Evolutionary conservation across 345 rosid species (phyloP), one percentile per base, ranked within the genome.

Genomic region (Gossypium herbaceum): DNA sequence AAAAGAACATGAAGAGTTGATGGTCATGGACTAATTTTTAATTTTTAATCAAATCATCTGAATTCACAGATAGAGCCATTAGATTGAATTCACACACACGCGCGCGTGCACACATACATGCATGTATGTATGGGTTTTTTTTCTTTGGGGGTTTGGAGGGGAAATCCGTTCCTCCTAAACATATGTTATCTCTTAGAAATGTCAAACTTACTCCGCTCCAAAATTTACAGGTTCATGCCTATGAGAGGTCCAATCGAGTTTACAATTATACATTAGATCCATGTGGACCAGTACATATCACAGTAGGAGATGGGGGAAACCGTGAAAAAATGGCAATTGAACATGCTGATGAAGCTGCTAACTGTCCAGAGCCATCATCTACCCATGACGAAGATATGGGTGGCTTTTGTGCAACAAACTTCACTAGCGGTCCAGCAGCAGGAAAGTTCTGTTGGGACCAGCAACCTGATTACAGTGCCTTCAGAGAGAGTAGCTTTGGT

Each of bases 401-500:
- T 43, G 89, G 91, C 71, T 93, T 87, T 80, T 95, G 98, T 61
- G 93, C 89, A 7, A 83, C 77, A 75, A 95, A 93, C 83, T 93
- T 93, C 71, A 90, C 98, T 51, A 83, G 89, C 20, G 94, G 91
- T 19, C 91, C 88, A 7, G 86, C 88, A 7, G 73, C 87, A 19
- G 98, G 94, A 51, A 85, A 82, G 24, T 93, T 93, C 81, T 95
- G 99, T 68, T 93, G 99, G 99, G 92, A 93, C 72, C 78, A 66
- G 69, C 99, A 95, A 72, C 99, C 99, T 2, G 97, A 95, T 34
- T 95, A 86, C 75, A 91, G 97, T 75, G 99, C 97, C 64, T 85
- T 87, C 71, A 86, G 99, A 82, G 96, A 95, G 77, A 90, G 96
- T 77, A 95, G 99, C 83, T 93, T 93, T 34, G 99, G 99, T 69